These are phyloP conservation scores for Pyrus communis DNA, from an alignment of 306 rosid species.

Conservation along the genomic window DNA sequence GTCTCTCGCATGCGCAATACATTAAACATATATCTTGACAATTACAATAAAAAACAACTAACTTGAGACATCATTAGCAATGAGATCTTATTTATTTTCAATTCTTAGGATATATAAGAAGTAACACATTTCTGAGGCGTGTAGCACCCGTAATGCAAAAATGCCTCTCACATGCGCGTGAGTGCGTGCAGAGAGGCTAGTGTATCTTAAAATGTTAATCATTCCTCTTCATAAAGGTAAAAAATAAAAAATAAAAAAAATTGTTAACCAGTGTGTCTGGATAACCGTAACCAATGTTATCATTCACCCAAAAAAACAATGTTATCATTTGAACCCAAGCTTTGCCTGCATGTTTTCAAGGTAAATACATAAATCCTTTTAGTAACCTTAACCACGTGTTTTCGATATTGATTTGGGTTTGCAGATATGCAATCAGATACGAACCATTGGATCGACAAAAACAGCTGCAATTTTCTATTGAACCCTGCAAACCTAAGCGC, in stretches of 20 bases:
- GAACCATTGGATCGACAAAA: constrained; percentile 20
- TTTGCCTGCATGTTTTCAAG: not conserved
- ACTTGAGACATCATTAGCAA: no score
- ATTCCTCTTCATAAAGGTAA: no score
- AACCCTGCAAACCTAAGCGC: constrained; percentile 37
- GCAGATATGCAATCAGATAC: constrained; percentile 29
- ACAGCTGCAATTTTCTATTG: constrained; percentile 14
- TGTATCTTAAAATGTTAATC: not conserved
- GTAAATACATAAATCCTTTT: not conserved
- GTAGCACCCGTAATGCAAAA: no score
- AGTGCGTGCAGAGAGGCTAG: no score
- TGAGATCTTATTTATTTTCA: no score
- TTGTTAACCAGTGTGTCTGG: not conserved
- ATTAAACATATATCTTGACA: no score
- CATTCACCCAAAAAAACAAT: not conserved
- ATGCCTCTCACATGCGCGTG: no score
- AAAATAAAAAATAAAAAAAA: no score
- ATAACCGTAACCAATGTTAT: not conserved
- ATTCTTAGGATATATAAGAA: no score
- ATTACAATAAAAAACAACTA: no score
- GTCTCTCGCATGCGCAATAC: no score
- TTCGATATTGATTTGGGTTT: constrained; percentile 6
- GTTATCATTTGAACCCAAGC: constrained; percentile 2
- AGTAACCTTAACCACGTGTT: constrained; percentile 29
- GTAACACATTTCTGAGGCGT: no score